A percentile compares a stretch with the other conserved stretches of the same genome.
Conservation (phyloP, 2,329 filamentous ascomycete genomes). For the Cyphellophora attinorum region DNA sequence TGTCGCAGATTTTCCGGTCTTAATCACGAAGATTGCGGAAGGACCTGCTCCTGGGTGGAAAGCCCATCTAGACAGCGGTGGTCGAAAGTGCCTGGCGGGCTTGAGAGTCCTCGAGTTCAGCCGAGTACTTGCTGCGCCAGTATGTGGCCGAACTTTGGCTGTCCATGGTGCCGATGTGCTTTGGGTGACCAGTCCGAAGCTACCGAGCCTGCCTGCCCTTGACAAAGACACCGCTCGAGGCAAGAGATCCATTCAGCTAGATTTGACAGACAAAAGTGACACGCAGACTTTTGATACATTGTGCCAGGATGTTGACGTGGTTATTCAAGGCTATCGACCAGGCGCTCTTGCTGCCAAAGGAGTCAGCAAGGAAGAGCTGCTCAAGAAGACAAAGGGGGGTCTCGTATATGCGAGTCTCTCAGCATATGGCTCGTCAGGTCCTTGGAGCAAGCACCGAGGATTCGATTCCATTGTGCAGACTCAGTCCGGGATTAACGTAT, state of each 20-base stretch:
- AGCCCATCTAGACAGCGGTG: not conserved
- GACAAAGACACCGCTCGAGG: constrained; percentile 29
- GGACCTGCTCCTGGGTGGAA: constrained; percentile 4
- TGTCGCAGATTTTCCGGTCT: constrained; percentile 38
- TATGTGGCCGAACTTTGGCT: constrained; percentile 27
- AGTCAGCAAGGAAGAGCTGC: constrained; percentile 29
- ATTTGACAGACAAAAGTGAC: constrained; percentile 22
- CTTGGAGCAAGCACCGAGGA: constrained; percentile 38
- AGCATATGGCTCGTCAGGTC: constrained; percentile 41
- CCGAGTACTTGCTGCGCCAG: constrained; percentile 30
- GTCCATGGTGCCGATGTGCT: constrained; percentile 32
- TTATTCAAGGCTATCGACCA: constrained; percentile 39
- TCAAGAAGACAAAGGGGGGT: constrained; percentile 27
- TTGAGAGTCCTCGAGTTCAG: constrained; percentile 30
- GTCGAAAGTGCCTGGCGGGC: constrained; percentile 28
- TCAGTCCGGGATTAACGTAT: constrained; percentile 46
- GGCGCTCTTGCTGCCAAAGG: constrained; percentile 37
- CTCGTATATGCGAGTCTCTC: constrained; percentile 45
- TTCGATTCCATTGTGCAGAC: constrained; percentile 50
- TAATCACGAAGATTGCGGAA: constrained; percentile 26
- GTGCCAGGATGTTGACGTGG: constrained; percentile 29
- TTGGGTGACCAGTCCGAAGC: constrained; percentile 27
- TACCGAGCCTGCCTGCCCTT: constrained; percentile 25
- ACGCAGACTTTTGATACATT: constrained; percentile 21
- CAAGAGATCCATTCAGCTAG: constrained; percentile 27